Evolutionary conservation across 2,329 filamentous ascomycete species (phyloP).

Genomic region (Penicillium sp.): DNA sequence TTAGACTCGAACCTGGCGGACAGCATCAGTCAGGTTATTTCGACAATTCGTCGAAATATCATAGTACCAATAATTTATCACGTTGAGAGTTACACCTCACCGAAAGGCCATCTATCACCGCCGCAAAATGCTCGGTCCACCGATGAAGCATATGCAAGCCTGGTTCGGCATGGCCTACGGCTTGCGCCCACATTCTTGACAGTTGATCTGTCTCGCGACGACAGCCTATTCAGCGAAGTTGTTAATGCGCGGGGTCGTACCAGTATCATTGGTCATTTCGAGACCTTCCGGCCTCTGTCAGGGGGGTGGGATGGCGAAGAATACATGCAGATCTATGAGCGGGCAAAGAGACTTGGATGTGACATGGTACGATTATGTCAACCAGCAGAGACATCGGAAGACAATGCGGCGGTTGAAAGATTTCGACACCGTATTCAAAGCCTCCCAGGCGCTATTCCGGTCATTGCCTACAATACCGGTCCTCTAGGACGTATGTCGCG

Average conservation of each 20-base stretch:
- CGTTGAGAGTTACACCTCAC: constrained; percentile 37
- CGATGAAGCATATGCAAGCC: constrained; percentile 52
- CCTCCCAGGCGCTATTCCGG: constrained; percentile 49
- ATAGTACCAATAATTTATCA: constrained; percentile 62
- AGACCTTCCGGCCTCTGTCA: constrained; percentile 41
- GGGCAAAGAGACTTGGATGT: constrained; percentile 59
- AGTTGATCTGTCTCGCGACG: constrained; percentile 60
- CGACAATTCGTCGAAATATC: constrained; percentile 62
- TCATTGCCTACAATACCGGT: constrained; percentile 68
- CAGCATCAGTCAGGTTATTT: constrained; percentile 59
- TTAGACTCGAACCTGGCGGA: constrained; percentile 42
- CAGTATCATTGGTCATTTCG: constrained; percentile 62
- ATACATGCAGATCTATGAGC: constrained; percentile 60
- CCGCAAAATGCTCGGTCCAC: constrained; percentile 27
- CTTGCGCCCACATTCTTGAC: constrained; percentile 65
- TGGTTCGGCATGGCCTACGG: constrained; percentile 61
- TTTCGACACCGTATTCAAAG: constrained; percentile 54
- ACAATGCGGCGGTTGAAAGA: constrained; percentile 62
- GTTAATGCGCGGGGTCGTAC: constrained; percentile 55
- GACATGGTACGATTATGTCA: constrained; percentile 64
- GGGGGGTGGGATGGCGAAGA: constrained; percentile 58
- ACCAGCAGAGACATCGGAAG: constrained; percentile 56
- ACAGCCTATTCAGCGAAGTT: constrained; percentile 53
- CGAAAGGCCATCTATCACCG: constrained; percentile 21
- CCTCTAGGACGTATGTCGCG: constrained; percentile 63